phyloP scores from a whole-genome alignment of 768 basidiomycete genomes.

The Neoboletus brunneissimus region DNA sequence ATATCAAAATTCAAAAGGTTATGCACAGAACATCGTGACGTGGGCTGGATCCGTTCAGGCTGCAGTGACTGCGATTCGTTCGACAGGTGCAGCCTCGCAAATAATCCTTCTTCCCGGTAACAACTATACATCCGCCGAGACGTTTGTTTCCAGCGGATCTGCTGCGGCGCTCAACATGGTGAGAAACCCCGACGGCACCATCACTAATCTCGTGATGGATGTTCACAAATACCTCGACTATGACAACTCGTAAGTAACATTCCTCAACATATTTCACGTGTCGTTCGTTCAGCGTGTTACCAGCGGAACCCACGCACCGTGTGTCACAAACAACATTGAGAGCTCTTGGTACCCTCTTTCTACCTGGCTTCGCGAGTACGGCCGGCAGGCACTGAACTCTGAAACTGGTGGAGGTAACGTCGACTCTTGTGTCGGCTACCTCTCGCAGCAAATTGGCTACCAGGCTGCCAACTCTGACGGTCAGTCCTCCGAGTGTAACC shows the following conservation, averaged over 20 bases:
- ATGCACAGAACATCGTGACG: constrained; percentile 32
- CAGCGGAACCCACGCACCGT: constrained; percentile 43
- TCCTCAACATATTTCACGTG: not conserved
- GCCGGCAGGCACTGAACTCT: constrained; percentile 54
- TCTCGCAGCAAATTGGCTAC: constrained; percentile 46
- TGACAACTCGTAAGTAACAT: constrained; percentile 44
- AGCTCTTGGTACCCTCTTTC: constrained; percentile 45
- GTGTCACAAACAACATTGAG: constrained; percentile 54
- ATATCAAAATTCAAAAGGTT: not conserved
- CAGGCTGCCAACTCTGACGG: constrained; percentile 50
- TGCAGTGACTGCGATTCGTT: constrained; percentile 61
- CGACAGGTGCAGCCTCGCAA: constrained; percentile 48
- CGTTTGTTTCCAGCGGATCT: constrained; percentile 50
- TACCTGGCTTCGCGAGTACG: constrained; percentile 46
- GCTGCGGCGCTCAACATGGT: constrained; percentile 46
- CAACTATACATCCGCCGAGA: constrained; percentile 52
- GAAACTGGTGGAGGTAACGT: constrained; percentile 61
- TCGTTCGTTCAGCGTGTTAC: not conserved
- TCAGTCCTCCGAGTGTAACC: constrained; percentile 17
- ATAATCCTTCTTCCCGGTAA: constrained; percentile 58
- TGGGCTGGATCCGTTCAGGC: constrained; percentile 55
- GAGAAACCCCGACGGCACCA: constrained; percentile 45
- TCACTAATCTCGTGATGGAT: constrained; percentile 51
- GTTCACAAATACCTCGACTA: constrained; percentile 62
- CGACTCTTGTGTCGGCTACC: constrained; percentile 42